A percentile compares a stretch with the other conserved stretches of the same genome.
Conservation (phyloP, 345 rosid species). For the Syzygium aromaticum region DNA sequence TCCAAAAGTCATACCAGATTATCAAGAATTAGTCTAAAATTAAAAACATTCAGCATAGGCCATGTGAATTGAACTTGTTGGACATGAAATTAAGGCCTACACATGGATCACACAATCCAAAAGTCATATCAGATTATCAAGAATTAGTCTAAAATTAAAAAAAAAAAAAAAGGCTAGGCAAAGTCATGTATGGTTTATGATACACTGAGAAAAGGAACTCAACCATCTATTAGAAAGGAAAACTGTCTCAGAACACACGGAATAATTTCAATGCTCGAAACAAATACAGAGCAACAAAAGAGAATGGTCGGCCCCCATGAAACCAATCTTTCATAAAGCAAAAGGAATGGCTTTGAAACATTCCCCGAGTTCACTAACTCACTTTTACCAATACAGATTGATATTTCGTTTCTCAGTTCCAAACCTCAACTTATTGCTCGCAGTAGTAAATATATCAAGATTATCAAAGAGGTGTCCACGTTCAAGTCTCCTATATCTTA, state of each 20-base stretch:
- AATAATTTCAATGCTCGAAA: background rate
- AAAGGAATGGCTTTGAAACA: background rate
- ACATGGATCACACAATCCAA: background rate
- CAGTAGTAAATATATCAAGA: background rate
- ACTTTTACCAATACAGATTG: background rate
- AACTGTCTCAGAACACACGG: background rate
- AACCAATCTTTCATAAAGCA: background rate
- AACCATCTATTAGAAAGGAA: background rate
- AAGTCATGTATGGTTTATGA: background rate
- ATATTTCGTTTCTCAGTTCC: background rate
- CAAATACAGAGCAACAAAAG: background rate
- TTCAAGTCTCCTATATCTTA: background rate
- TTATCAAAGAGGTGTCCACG: background rate
- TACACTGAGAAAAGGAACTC: background rate
- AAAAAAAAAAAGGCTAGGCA: too few species aligned
- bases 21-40: background rate
- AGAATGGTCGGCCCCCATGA: background rate
- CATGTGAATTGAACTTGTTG: constrained; percentile 52
- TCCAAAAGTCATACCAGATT: background rate
- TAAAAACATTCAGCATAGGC: background rate
- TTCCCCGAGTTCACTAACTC: background rate
- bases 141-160: background rate
- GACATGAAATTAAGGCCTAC: constrained; percentile 57
- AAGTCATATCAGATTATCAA: background rate
- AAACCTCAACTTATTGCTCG: background rate